phyloP scores from a whole-genome alignment of 2,329 filamentous ascomycete species.

The Aspergillus japonicus region DNA sequence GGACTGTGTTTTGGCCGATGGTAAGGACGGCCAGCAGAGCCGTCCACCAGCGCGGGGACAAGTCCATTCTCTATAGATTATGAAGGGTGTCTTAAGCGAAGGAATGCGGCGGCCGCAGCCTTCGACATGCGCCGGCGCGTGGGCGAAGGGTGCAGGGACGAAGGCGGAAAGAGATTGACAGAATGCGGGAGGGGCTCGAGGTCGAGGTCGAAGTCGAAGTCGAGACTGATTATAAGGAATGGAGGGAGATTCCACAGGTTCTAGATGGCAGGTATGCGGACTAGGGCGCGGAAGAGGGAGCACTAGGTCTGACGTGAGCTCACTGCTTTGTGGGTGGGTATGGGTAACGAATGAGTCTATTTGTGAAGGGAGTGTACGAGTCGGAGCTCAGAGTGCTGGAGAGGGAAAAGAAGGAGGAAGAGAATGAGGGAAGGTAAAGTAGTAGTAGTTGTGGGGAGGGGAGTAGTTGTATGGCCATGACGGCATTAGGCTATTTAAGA shows the following conservation, averaged over 20 bases:
- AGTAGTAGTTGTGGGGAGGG: background rate
- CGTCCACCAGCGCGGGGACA: conserved; percentile 9
- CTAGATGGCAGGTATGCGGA: too few species aligned
- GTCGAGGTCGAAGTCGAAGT: too few species aligned
- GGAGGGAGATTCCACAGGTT: background rate
- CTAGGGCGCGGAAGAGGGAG: too few species aligned
- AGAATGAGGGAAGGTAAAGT: background rate
- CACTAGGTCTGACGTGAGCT: too few species aligned
- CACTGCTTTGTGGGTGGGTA: too few species aligned
- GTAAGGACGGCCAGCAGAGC: conserved; percentile 10
- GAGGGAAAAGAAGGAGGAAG: background rate
- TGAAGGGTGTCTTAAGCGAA: background rate
- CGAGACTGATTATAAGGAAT: background rate
- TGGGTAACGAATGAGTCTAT: background rate
- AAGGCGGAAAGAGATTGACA: background rate
- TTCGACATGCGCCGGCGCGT: background rate
- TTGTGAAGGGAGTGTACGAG: background rate
- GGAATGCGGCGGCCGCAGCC: background rate
- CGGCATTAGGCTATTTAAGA: background rate
- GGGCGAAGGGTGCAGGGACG: background rate
- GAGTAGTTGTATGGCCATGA: background rate
- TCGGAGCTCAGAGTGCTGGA: background rate
- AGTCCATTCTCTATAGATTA: conserved; percentile 1
- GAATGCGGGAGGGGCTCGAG: background rate
- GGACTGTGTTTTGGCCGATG: conserved; percentile 11